These are phyloP conservation scores for Phaeoacremonium minimum DNA, from an alignment of 2,329 filamentous ascomycete genomes.

Conservation along the genomic window DNA sequence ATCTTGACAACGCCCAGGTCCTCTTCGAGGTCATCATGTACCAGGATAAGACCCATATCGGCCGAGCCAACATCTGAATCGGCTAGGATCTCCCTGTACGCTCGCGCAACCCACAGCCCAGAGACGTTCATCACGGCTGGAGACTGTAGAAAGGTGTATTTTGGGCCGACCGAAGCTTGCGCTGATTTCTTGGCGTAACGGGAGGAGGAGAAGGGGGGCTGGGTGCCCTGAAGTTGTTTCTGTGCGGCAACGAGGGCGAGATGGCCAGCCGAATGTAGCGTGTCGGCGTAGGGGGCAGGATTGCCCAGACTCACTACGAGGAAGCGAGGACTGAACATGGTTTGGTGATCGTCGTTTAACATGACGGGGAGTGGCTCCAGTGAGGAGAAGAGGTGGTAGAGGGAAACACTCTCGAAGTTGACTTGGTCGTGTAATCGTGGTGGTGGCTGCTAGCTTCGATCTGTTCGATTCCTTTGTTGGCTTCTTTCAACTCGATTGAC, in stretches of 20 bases:
- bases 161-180: constrained; percentile 39
- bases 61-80: constrained; percentile 20
- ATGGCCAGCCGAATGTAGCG: constrained; percentile 86
- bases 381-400: too few species aligned
- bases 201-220: constrained; percentile 45
- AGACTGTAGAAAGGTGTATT: constrained; percentile 69
- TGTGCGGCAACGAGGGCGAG: constrained; percentile 63
- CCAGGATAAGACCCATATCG: constrained; percentile 58
- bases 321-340: constrained; percentile 43
- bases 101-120: constrained; percentile 63
- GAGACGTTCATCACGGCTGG: constrained; percentile 80
- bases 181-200: constrained; percentile 46
- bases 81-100: constrained; percentile 56
- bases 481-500: too few species aligned
- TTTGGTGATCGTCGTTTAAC: too few species aligned
- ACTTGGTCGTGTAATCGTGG: too few species aligned
- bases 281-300: constrained; percentile 67
- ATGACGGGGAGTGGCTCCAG: too few species aligned
- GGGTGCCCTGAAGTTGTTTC: constrained; percentile 35
- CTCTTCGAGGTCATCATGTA: constrained; percentile 86
- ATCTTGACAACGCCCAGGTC: constrained; percentile 64
- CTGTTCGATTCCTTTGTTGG: too few species aligned
- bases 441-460: too few species aligned
- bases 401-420: too few species aligned
- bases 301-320: constrained; percentile 89